These are phyloP conservation scores for Hydnum rufescens DNA, from an alignment of 768 basidiomycete genomes.

Conservation along the genomic window DNA sequence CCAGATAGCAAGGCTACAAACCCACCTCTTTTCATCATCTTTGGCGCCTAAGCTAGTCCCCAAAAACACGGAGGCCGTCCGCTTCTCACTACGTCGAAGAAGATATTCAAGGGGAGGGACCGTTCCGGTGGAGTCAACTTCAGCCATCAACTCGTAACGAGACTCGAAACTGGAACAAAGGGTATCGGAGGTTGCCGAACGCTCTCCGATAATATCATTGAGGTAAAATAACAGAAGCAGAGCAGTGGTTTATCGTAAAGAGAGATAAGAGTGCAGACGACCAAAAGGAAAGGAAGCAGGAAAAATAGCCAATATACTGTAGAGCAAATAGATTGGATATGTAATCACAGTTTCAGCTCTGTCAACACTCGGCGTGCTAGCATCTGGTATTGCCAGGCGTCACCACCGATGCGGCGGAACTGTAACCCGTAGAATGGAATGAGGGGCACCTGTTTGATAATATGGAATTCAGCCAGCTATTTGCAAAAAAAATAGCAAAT, in stretches of 20 bases:
- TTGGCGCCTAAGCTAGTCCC: conserved; percentile 10
- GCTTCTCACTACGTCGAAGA: conserved; percentile 42
- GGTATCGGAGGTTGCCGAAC: too few species aligned
- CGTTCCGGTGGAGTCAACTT: not conserved
- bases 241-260: not conserved
- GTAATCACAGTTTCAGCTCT: conserved; percentile 57
- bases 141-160: too few species aligned
- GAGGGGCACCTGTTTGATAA: conserved; percentile 54
- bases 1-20: not conserved
- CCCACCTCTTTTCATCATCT: conserved; percentile 58
- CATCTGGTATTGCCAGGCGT: conserved; percentile 97
- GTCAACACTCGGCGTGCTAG: conserved; percentile 73
- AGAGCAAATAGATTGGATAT: not conserved
- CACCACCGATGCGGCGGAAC: conserved; percentile 75
- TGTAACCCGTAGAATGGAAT: conserved; percentile 88
- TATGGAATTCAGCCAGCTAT: conserved; percentile 4
- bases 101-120: conserved; percentile 40
- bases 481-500: not conserved
- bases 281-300: not conserved
- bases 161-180: too few species aligned
- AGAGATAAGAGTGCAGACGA: not conserved
- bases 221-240: too few species aligned
- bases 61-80: conserved; percentile 23
- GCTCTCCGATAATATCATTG: too few species aligned
- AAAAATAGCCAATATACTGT: not conserved